Evolutionary conservation across 306 rosid species (phyloP).

Genomic region (Alnus rubra): DNA sequence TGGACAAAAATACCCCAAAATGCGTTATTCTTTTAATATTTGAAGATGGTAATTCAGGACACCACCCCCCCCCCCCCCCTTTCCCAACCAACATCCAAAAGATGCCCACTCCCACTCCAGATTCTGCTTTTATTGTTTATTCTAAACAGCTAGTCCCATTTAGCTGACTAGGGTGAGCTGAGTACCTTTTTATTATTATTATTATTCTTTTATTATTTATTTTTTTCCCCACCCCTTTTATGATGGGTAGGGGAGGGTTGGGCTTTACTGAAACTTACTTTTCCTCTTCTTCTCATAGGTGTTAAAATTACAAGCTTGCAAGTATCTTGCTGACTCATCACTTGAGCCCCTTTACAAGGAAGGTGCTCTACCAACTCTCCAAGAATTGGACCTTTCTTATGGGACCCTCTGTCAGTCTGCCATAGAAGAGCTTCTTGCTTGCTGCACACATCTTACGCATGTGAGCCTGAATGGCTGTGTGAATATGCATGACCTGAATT

Average conservation of each 20-base stretch:
- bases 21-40: too few species aligned
- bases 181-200: too few species aligned
- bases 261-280: background rate
- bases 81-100: too few species aligned
- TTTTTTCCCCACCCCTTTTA: background rate
- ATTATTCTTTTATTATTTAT: too few species aligned
- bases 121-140: background rate
- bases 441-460: conserved; percentile 85
- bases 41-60: background rate
- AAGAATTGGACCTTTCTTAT: conserved; percentile 92
- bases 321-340: conserved; percentile 77
- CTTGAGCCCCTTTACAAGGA: conserved; percentile 94
- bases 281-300: conserved; percentile 54
- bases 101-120: background rate
- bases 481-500: conserved; percentile 93
- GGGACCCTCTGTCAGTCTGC: conserved; percentile 91
- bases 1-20: background rate
- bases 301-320: conserved; percentile 94
- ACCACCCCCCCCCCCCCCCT: too few species aligned
- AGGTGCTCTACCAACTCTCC: conserved; percentile 89
- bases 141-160: background rate
- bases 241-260: background rate
- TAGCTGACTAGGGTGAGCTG: background rate
- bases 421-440: conserved; percentile 94
- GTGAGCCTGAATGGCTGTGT: conserved; percentile 97